Evolutionary conservation across 139 green algal genomes (phyloP).

Genomic region (Chlamydomonas asymmetrica): DNA sequence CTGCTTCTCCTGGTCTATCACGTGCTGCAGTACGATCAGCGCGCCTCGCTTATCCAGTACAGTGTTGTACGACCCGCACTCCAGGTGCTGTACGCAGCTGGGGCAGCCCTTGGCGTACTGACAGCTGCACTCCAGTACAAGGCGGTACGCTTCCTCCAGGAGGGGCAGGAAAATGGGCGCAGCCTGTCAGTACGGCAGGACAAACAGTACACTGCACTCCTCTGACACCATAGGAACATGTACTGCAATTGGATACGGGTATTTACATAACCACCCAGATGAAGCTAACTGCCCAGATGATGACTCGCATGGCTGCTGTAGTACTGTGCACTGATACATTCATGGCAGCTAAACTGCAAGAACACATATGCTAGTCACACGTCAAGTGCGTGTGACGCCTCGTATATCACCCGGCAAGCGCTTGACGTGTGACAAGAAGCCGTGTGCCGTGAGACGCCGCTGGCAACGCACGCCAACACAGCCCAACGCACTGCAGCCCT

Average conservation of each 20-base stretch:
- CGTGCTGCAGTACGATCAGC: slow-evolving; percentile 37
- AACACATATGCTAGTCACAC: too few species aligned
- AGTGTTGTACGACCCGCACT: slow-evolving; percentile 88
- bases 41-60: slow-evolving; percentile 45
- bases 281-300: too few species aligned
- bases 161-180: slow-evolving; percentile 70
- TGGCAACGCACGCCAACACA: too few species aligned
- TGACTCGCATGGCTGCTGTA: too few species aligned
- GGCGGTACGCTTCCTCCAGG: slow-evolving; percentile 65
- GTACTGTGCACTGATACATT: too few species aligned
- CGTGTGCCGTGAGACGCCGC: too few species aligned
- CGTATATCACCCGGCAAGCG: too few species aligned
- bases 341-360: too few species aligned
- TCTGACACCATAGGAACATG: not conserved
- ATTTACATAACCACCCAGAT: not conserved
- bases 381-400: too few species aligned
- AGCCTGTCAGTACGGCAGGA: slow-evolving; percentile 38
- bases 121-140: slow-evolving; percentile 80
- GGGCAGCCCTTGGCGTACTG: slow-evolving; percentile 73
- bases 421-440: too few species aligned
- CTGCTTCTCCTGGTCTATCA: slow-evolving; percentile 22
- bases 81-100: slow-evolving; percentile 81
- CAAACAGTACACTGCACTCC: not conserved
- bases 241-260: not conserved
- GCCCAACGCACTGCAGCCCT: too few species aligned